Evolutionary conservation across 108 stramenopile species (phyloP).

Genomic region (Asterionellopsis glacialis): DNA sequence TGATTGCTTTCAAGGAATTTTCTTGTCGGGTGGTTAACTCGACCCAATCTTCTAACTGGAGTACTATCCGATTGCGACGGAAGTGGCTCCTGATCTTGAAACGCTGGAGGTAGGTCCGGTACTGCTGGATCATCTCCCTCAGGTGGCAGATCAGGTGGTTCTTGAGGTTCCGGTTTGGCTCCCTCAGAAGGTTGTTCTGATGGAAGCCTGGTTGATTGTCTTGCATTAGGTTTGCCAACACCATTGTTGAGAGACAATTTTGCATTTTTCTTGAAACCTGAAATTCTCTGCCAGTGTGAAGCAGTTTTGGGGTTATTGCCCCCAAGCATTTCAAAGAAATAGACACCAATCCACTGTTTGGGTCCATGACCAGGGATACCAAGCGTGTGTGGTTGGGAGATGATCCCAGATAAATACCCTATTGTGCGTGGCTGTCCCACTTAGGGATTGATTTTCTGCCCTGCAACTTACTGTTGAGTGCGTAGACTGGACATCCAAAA

Average conservation of each 20-base stretch:
- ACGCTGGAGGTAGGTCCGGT: no score
- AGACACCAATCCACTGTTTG: constrained; percentile 12
- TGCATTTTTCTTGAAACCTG: no score
- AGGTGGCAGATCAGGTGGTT: no score
- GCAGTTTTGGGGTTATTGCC: not conserved
- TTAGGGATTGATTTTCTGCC: no score
- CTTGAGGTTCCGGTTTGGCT: not conserved
- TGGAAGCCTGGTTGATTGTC: no score
- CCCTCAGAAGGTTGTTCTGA: not conserved
- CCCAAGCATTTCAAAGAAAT: constrained; percentile 21
- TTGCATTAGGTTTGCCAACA: no score
- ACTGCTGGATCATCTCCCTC: no score
- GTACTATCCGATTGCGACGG: not conserved
- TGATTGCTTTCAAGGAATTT: not conserved
- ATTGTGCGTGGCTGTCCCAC: no score
- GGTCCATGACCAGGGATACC: no score
- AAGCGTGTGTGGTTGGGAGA: constrained; percentile 9
- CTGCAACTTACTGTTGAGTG: no score
- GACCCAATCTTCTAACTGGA: not conserved
- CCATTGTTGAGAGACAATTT: no score
- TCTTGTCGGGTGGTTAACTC: not conserved
- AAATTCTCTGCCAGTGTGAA: no score
- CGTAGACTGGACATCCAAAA: constrained; percentile 31
- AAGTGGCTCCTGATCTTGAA: not conserved
- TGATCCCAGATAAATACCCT: constrained; percentile 18